Evolutionary conservation across 768 basidiomycete species (phyloP), one percentile per base, ranked within the genome.

Genomic region (Collybia sordida): DNA sequence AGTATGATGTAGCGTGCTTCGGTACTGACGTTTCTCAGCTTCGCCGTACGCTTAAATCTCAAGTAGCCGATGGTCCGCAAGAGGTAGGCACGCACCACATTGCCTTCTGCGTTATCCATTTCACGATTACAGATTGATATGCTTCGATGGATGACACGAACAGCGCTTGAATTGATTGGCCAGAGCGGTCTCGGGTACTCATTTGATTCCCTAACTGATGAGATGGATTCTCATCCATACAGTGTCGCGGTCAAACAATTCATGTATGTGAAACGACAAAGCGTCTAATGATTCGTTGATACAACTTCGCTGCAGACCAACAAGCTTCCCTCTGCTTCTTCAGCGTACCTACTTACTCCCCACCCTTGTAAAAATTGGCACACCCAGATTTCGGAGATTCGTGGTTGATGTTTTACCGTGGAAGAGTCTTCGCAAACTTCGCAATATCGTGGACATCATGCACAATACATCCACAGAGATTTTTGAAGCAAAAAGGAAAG

Each of bases 401-500:
- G 18, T 73, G 0, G 59, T 72, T 6, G 60, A 67, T 17, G 51
- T 55, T 14, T 25, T 67, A 9, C 71, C 70, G 0, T 64, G 55
- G 54, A 49, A 58, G 37, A 50, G 51, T 12, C 45, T 72, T 15
- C 68, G 60, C 8, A 52, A 56, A 19, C 48, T 67, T 18, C 55
- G 63, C n/a, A 36, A 60, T 18, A 65, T 73, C 22, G 54, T 69
- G 6, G 73, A 74, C 34, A 52, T 58, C 18, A 63, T 75, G 61
- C 50, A 72, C 34, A 50, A 57, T 8, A 66, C 64, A 0, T 69
- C 70, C 1, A 53, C 52, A 3, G 42, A 61, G 8, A 68, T 75
- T 17, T 69, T 70, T 17, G 57, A 66, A 14, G 53, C 55, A 19
- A 75, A 73, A 62, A 72, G 68, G 51, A 44, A 17, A 17, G 66